Base-by-base conservation (phyloP, 2,329 filamentous ascomycete genomes). In the Fusarium nurragi region DNA sequence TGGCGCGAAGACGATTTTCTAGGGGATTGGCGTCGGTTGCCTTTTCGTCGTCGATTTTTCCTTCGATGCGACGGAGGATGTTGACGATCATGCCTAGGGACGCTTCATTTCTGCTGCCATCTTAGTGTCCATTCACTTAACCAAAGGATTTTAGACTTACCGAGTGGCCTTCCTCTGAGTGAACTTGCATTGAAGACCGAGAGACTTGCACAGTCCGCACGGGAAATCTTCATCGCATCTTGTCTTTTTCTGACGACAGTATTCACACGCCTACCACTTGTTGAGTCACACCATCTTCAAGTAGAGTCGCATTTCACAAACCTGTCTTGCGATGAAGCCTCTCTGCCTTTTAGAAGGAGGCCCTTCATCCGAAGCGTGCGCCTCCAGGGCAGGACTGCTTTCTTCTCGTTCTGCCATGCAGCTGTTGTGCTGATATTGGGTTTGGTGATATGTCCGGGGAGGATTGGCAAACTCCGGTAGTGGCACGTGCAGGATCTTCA, bases 191-290 rank as follows among this genome's bases (percentile, higher is more conserved):
- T 64, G 64, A 8, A 67, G 32, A 0, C 64, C 64, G 0, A 67
- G 55, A 0, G 64, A 67, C 2, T 43, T 60, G 4, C 64, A 67
- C 4, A 67, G 39, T 0, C 64, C 64, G 9, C 64, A 67, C 1
- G 64, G 64, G 2, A 67, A 67, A 19, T 67, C 64, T 37, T 67
- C 64, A 19, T 67, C 64, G 8, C 64, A 67, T 47, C 64, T 39
- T 9, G 64, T 67, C 21, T 67, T 67, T 44, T 67, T 67, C 23
- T 65, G 64, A 0, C 64, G 64, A 8, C 64, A 67, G 8, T 67
- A 65, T 49, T 67, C 64, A 2, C 64, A 67, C n/a, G 64, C 64
- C 64, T 67, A 19, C 11, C 4, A 28, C 16, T 13, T 6, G 10
- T 30, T 61, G 49, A 49, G 37, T 56, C 43, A 47, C 18, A 13